Base-by-base conservation (phyloP, 2,329 filamentous ascomycete species). In the Ascochyta pisi region DNA sequence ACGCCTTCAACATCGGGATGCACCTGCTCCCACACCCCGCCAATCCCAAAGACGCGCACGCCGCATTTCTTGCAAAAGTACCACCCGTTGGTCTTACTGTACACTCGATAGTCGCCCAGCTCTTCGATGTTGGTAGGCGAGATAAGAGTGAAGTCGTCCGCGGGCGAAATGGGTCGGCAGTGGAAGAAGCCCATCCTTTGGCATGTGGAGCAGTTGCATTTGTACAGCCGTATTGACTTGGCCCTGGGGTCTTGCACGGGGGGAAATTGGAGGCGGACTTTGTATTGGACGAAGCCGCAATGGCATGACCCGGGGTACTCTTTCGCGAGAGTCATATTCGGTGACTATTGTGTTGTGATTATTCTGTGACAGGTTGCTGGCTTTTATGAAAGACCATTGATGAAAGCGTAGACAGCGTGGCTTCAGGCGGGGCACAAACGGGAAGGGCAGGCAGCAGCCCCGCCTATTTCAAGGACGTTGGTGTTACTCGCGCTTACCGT, bases 191-290 rank as follows among this genome's bases (percentile, higher is more conserved):
- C 77, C 57, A 78, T 73, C 61, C 83, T 83, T 44, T 82, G 78
- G 65, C 81, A 83, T 10, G 78, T 76, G 10, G 69, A 78, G 66
- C 81, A 83, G 58, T 83, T 83, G 73, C 81, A 83, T 59, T 76
- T 70, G 69, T 77, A 73, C 53, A 78, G 52, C 44, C 62, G 62
- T 45, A 69, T 68, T 1, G 57, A 59, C 57, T 68, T 50, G 31
- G 52, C 54, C 35, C 50, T 10, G 12, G 50, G 27, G 10, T 61
- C 47, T n/a, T 33, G 53, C 56, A 41, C 43, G 0, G 69, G 73
- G 13, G 81, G 81, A 5, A 83, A 70, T 4, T 73, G 77, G 42
- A 83, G 69, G 45, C 75, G 77, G 54, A 77, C 62, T 41, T 80
- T 69, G 62, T 82, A 83, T 52, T 73, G 70, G 15, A 75, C 76